A percentile compares a stretch with the other conserved stretches of the same genome.
Conservation (phyloP, 2,329 filamentous ascomycete species). For the Beauveria sp. region DNA sequence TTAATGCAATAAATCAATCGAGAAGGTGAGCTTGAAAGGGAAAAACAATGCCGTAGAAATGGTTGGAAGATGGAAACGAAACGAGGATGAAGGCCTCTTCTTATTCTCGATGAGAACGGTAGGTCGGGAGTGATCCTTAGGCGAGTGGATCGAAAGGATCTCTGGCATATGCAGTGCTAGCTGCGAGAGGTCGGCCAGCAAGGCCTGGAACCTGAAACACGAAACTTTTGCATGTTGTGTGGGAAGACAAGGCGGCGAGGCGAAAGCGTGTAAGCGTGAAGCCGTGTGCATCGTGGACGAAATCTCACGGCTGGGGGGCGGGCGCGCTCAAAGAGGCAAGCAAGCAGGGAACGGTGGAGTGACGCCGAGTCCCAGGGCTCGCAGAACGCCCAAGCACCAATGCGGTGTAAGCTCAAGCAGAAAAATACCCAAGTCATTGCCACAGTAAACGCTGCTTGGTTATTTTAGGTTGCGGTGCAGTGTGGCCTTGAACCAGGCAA, state of each 20-base stretch:
- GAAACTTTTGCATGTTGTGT: not conserved
- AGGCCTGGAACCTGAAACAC: conserved; percentile 11
- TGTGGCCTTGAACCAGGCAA: not conserved
- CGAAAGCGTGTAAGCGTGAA: conserved; percentile 6
- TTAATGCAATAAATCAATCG: not conserved
- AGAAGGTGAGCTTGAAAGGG: conserved; percentile 3
- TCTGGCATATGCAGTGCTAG: not conserved
- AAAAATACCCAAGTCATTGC: not conserved
- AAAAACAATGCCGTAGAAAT: conserved; percentile 11
- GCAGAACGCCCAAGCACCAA: not conserved
- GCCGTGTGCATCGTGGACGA: conserved; percentile 6
- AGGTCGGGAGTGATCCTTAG: conserved; percentile 4
- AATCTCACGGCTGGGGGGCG: not conserved
- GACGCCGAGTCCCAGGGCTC: not conserved
- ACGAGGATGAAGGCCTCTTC: conserved; percentile 20
- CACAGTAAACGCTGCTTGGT: not conserved
- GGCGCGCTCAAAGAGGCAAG: conserved; percentile 4
- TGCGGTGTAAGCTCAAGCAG: not conserved
- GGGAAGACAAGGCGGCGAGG: not conserved
- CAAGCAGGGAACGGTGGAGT: not conserved
- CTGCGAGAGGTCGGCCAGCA: not conserved
- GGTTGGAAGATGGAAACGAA: conserved; percentile 19
- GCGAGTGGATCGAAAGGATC: conserved; percentile 4
- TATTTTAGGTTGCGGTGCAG: conserved; percentile 1
- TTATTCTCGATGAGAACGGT: conserved; percentile 18